A percentile compares a stretch with the other conserved stretches of the same genome.
phyloP scores from a whole-genome alignment of 164 flowering plant species.

The Piper betle region DNA sequence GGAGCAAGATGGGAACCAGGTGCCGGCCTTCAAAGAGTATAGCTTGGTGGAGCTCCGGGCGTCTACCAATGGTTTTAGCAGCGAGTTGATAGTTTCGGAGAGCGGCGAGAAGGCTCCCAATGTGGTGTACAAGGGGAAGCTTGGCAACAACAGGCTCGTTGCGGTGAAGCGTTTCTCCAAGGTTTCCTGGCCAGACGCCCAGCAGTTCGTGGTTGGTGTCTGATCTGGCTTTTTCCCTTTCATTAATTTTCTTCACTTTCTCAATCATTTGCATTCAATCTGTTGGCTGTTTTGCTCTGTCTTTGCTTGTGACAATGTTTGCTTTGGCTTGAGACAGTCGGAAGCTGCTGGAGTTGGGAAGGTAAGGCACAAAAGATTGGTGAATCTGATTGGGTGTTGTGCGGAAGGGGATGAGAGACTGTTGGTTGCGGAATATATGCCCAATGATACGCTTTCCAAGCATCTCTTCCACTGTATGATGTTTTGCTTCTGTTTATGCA shows the following conservation, averaged over 20 bases:
- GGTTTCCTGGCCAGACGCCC: constrained; percentile 76
- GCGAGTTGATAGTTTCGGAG: constrained; percentile 58
- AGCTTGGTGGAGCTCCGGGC: constrained; percentile 36
- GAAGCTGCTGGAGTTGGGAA: constrained; percentile 79
- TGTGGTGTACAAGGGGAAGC: constrained; percentile 60
- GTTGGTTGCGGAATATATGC: constrained; percentile 80
- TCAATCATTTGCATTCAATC: no score
- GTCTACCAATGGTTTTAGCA: constrained; percentile 61
- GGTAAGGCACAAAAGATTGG: constrained; percentile 60
- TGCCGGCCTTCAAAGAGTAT: constrained; percentile 49
- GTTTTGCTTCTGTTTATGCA: neutral
- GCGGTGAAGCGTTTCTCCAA: constrained; percentile 70
- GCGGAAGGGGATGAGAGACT: constrained; percentile 83
- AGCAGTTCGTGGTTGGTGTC: constrained; percentile 42
- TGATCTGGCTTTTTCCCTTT: neutral
- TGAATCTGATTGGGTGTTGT: constrained; percentile 75
- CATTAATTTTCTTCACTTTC: neutral
- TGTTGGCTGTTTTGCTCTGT: no score
- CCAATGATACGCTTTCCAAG: constrained; percentile 78
- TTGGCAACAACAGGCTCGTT: constrained; percentile 33
- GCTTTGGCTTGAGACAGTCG: constrained; percentile 17
- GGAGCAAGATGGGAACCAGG: constrained; percentile 25
- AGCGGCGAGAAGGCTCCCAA: constrained; percentile 85
- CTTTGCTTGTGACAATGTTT: neutral
- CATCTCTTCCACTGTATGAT: constrained; percentile 75